A percentile compares a stretch with the other conserved stretches of the same genome.
phyloP scores from a whole-genome alignment of 306 rosid genomes.

The Urtica urens region DNA sequence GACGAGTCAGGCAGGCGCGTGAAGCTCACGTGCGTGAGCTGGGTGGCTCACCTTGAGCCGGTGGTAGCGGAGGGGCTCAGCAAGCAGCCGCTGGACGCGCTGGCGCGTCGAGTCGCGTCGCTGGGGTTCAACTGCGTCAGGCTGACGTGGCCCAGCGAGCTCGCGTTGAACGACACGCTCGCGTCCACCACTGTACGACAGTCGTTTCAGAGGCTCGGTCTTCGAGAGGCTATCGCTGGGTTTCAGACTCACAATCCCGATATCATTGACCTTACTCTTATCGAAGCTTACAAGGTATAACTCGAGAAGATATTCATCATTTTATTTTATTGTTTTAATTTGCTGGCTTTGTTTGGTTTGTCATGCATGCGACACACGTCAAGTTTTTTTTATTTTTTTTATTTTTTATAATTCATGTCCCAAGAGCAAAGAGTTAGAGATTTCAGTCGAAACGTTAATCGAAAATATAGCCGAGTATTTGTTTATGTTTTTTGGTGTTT shows the following conservation, averaged over 20 bases:
- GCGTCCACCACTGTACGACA: constrained; percentile 53
- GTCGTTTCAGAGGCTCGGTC: constrained; percentile 54
- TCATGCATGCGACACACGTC: background rate
- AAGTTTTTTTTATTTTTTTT: background rate
- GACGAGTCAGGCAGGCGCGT: constrained; percentile 50
- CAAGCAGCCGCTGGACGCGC: constrained; percentile 53
- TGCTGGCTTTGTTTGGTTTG: background rate
- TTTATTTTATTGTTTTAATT: background rate
- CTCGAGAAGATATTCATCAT: too few species aligned
- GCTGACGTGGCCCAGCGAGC: constrained; percentile 69
- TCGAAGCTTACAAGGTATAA: constrained; percentile 64
- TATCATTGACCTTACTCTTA: constrained; percentile 53
- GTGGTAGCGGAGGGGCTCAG: constrained; percentile 80
- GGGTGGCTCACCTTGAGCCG: constrained; percentile 72
- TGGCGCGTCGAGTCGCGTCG: constrained; percentile 32
- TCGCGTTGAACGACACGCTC: constrained; percentile 50
- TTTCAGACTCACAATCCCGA: constrained; percentile 62
- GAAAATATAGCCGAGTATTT: too few species aligned
- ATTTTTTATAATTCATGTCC: too few species aligned
- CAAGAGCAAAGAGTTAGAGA: too few species aligned
- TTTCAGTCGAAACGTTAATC: too few species aligned
- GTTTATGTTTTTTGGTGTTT: too few species aligned
- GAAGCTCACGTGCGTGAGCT: constrained; percentile 72
- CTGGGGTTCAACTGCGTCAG: constrained; percentile 92
- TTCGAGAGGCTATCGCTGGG: constrained; percentile 37